Evolutionary conservation across 352 stramenopile species (phyloP), one percentile per base, ranked within the genome.

Genomic region (Pythium brachiatum): DNA sequence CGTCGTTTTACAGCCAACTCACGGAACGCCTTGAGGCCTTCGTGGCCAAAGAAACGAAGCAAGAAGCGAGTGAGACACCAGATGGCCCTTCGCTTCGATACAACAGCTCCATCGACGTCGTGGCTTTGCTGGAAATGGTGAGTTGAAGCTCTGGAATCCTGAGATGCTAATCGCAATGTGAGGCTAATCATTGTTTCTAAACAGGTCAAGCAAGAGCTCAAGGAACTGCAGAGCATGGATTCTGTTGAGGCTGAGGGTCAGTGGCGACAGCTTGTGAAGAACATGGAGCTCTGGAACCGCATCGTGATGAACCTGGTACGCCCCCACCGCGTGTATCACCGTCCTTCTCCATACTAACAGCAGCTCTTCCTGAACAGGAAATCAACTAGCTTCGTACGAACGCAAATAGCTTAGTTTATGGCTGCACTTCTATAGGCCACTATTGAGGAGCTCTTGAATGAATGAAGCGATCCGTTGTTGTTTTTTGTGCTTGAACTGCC

Each of bases 241-340:
- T 36, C 62, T 5, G 69, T 50, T 11, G 81, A 86, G 34, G 69
- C 75, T 9, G 83, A 92, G 69, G 73, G 53, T 11, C 74, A 89
- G 53, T 94, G 86, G 86, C 81, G 81, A 11, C 75, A 88, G 50
- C 72, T 94, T 6, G 81, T 94, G 23, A 89, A 90, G 74, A 88
- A 79, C 69, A 94, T 94, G 83, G 86, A 94, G 66, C 60, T 79
- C 16, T 94, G 86, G 86, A 92, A 90, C 67, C 83, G 85, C 67
- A 92, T 94, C 57, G 70, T 94, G 43, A 82, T 88, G 70, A 92
- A 88, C 56, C 63, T 94, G 68, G 85, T 91, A 46, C 26, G 54
- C 38, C 7, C 1, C 3, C 36, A 44, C 8, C 31, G n/a, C n/a
- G n/a, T 29, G 1, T 5, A 6, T 8, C 11, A 9, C 29, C 20